phyloP scores from a whole-genome alignment of 331 rosid species.

The Malus hybrid region DNA sequence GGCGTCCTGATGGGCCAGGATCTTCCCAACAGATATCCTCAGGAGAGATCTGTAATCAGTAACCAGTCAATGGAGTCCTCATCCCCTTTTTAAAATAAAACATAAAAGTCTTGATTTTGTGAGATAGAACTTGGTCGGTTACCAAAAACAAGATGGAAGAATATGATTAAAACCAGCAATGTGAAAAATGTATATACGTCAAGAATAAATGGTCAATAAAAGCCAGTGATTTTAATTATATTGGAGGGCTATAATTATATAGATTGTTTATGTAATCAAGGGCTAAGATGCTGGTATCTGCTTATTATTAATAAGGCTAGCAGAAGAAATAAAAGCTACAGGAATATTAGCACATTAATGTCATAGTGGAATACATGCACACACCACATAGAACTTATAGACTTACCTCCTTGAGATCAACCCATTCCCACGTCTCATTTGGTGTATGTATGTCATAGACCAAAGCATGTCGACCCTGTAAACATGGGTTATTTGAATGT shows the following conservation, averaged over 20 bases:
- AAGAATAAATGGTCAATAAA: neutral
- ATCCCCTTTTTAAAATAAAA: neutral
- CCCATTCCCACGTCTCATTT: conserved; percentile 94
- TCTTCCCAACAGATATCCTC: conserved; percentile 88
- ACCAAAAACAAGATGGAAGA: neutral
- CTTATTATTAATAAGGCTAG: neutral
- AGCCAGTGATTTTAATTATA: neutral
- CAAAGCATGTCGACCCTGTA: conserved; percentile 80
- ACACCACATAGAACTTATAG: neutral
- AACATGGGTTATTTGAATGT: neutral
- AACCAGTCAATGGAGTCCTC: neutral
- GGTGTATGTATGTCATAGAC: conserved; percentile 71
- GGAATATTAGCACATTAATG: neutral
- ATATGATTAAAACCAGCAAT: neutral
- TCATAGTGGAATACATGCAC: neutral
- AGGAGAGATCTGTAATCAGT: conserved; percentile 52
- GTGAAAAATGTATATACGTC: neutral
- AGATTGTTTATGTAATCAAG: neutral
- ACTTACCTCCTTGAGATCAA: conserved; percentile 85
- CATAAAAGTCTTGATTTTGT: neutral
- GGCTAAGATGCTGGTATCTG: neutral
- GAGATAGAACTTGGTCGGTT: no score
- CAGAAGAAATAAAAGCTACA: neutral
- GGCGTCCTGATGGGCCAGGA: conserved; percentile 42
- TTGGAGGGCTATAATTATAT: neutral